These are phyloP conservation scores for Lactarius trivialis DNA, from an alignment of 768 basidiomycete species.

Conservation along the genomic window DNA sequence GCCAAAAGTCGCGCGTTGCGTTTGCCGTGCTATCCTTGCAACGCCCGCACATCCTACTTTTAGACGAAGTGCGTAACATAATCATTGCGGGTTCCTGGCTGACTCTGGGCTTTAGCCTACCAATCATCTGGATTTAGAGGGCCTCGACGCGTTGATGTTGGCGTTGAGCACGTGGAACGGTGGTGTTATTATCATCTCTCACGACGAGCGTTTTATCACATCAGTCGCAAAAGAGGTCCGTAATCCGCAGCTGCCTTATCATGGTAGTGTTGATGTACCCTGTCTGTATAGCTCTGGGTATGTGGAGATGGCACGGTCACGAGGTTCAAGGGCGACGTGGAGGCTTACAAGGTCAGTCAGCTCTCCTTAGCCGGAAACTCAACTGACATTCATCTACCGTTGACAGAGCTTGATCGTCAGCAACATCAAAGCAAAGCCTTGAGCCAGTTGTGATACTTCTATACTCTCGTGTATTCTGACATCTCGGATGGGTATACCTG, in stretches of 20 bases:
- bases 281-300: slow-evolving; percentile 69
- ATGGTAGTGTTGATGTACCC: slow-evolving; percentile 15
- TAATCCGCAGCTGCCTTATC: neutral
- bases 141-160: slow-evolving; percentile 90
- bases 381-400: neutral
- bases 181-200: slow-evolving; percentile 88
- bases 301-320: slow-evolving; percentile 76
- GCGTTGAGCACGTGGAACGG: slow-evolving; percentile 80
- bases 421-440: slow-evolving; percentile 33
- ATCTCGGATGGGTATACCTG: neutral
- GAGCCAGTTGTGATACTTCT: neutral
- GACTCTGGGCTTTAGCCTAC: slow-evolving; percentile 54
- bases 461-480: neutral
- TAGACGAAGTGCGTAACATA: slow-evolving; percentile 70
- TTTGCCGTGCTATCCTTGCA: slow-evolving; percentile 84
- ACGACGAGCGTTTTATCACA: slow-evolving; percentile 94
- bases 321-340: slow-evolving; percentile 87
- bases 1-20: slow-evolving; percentile 93
- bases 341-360: slow-evolving; percentile 73
- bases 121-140: slow-evolving; percentile 96
- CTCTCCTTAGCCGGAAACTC: neutral
- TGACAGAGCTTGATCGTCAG: slow-evolving; percentile 25
- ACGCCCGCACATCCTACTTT: slow-evolving; percentile 83
- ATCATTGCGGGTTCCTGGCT: slow-evolving; percentile 1
- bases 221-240: slow-evolving; percentile 77